phyloP scores from a whole-genome alignment of 352 stramenopile genomes.

The Phytophthora fragariaefolia region DNA sequence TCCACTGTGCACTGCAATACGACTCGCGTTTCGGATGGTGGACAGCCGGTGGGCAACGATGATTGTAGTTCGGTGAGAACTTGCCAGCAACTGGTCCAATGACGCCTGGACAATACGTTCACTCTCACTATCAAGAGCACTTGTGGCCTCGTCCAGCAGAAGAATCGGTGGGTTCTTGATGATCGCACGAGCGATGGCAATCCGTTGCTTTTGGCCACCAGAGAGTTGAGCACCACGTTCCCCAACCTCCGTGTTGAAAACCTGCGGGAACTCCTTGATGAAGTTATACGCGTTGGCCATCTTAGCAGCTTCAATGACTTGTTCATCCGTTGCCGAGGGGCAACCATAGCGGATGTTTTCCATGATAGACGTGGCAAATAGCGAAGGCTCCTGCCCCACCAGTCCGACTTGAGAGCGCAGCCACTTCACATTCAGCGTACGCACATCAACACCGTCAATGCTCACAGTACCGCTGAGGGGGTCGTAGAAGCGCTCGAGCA shows the following conservation, averaged over 20 bases:
- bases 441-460: slow-evolving; percentile 78
- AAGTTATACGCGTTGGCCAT: slow-evolving; percentile 92
- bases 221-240: slow-evolving; percentile 91
- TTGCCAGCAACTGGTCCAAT: slow-evolving; percentile 54
- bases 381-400: slow-evolving; percentile 85
- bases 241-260: slow-evolving; percentile 65
- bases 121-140: slow-evolving; percentile 42
- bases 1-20: slow-evolving; percentile 72
- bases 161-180: slow-evolving; percentile 90
- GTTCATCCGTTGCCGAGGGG: slow-evolving; percentile 60
- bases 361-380: slow-evolving; percentile 72
- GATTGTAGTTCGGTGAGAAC: slow-evolving; percentile 64
- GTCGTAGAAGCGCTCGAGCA: slow-evolving; percentile 96
- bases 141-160: slow-evolving; percentile 83
- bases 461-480: slow-evolving; percentile 52
- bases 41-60: slow-evolving; percentile 90
- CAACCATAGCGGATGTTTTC: slow-evolving; percentile 55
- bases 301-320: slow-evolving; percentile 85
- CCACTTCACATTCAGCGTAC: slow-evolving; percentile 48
- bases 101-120: slow-evolving; percentile 56
- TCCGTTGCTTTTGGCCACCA: slow-evolving; percentile 94
- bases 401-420: slow-evolving; percentile 68
- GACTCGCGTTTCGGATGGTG: slow-evolving; percentile 91
- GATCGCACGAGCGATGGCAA: slow-evolving; percentile 93
- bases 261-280: slow-evolving; percentile 87